A percentile compares a stretch with the other conserved stretches of the same genome.
phyloP scores from a whole-genome alignment of 306 rosid genomes.

The Casuarina cunninghamiana region DNA sequence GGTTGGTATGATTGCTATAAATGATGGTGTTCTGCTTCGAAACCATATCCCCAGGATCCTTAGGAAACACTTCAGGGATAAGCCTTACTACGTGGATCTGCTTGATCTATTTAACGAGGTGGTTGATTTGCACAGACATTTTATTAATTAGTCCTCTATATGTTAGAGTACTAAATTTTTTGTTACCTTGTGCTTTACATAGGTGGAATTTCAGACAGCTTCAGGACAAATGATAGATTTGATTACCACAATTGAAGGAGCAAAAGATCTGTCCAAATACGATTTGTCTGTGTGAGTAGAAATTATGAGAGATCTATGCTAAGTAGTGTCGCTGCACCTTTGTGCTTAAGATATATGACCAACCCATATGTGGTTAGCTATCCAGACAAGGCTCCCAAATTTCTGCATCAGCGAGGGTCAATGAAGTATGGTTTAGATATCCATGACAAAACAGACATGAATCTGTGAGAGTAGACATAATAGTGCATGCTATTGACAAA shows the following conservation, averaged over 20 bases:
- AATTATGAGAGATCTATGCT: not conserved
- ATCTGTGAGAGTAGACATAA: no score
- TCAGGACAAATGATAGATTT: conserved; percentile 98
- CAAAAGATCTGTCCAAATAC: conserved; percentile 86
- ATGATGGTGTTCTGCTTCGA: conserved; percentile 80
- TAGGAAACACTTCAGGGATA: conserved; percentile 77
- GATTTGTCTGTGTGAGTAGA: conserved; percentile 75
- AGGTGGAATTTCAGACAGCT: conserved; percentile 97
- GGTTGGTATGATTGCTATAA: conserved; percentile 90
- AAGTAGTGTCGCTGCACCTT: not conserved
- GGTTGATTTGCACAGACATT: conserved; percentile 22
- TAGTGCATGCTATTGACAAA: not conserved
- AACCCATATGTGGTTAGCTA: not conserved
- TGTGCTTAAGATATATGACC: not conserved
- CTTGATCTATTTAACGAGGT: conserved; percentile 94
- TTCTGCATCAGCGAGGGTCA: not conserved
- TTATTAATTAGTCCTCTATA: conserved; percentile 20
- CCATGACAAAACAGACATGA: not conserved
- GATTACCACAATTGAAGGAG: conserved; percentile 89
- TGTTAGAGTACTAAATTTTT: conserved; percentile 22
- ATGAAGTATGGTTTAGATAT: not conserved
- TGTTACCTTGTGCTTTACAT: conserved; percentile 14
- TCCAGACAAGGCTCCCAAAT: not conserved
- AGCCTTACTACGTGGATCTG: conserved; percentile 82
- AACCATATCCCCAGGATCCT: conserved; percentile 79